Conservation (phyloP, 2,329 filamentous ascomycete genomes). For the Calonectria hongkongensis region DNA sequence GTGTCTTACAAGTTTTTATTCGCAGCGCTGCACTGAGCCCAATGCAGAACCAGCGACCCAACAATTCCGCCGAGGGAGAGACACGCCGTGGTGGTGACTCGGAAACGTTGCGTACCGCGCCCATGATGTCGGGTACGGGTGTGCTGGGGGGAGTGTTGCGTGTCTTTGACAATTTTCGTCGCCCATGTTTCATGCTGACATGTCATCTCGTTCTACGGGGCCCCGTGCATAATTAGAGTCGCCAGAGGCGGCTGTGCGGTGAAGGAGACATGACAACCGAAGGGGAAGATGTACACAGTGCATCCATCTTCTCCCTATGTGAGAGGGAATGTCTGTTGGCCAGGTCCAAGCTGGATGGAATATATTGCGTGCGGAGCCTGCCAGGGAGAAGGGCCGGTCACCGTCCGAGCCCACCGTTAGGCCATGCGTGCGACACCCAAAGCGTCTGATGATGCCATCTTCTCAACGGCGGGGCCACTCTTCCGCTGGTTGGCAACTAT, state of each 20-base stretch:
- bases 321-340: slow-evolving; percentile 25
- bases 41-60: not conserved
- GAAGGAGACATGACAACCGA: not conserved
- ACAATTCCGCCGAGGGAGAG: slow-evolving; percentile 10
- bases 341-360: slow-evolving; percentile 37
- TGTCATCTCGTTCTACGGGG: slow-evolving; percentile 7
- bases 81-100: slow-evolving; percentile 13
- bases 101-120: not conserved
- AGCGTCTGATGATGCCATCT: slow-evolving; percentile 45
- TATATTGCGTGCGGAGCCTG: slow-evolving; percentile 41
- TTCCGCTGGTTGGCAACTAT: slow-evolving; percentile 40
- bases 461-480: slow-evolving; percentile 41
- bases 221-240: slow-evolving; percentile 3
- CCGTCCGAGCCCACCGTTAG: slow-evolving; percentile 49
- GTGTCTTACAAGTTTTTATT: not conserved
- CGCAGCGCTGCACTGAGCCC: not conserved
- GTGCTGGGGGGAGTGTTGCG: not conserved
- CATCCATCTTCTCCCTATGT: not conserved
- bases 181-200: slow-evolving; percentile 14
- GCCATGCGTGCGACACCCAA: slow-evolving; percentile 40
- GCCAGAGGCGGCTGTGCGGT: slow-evolving; percentile 12
- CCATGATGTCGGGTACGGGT: slow-evolving; percentile 4
- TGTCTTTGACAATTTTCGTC: not conserved
- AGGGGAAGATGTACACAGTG: slow-evolving; percentile 28
- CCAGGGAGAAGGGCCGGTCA: slow-evolving; percentile 49